Percentiles rank a stretch among this genome's conserved stretches.
Conservation (phyloP, 1,284 basidiomycete species). For the Ceratobasidium sp. region DNA sequence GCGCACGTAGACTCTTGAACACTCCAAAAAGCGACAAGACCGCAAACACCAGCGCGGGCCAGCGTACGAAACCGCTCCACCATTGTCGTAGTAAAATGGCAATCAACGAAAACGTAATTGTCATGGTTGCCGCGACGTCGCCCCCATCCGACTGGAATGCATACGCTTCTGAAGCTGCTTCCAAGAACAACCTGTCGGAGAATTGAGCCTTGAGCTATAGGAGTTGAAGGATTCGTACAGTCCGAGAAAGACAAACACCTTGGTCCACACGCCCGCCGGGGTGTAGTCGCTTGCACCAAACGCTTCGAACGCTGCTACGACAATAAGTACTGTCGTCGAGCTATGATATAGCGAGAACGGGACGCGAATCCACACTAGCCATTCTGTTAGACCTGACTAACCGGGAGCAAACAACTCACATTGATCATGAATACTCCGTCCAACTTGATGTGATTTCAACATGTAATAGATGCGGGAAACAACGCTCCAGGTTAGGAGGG, state of each 20-base stretch:
- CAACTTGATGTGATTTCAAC: too few relatives aligned
- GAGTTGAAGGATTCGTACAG: constrained; percentile 60
- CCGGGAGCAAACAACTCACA: too few relatives aligned
- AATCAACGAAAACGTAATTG: constrained; percentile 82
- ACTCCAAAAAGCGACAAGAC: constrained; percentile 86
- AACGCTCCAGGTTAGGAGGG: constrained; percentile 81
- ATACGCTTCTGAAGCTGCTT: constrained; percentile 88
- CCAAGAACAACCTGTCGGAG: constrained; percentile 81
- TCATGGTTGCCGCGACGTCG: constrained; percentile 86
- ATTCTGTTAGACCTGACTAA: too few relatives aligned
- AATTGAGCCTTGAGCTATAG: too few relatives aligned
- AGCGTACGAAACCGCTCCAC: constrained; percentile 75
- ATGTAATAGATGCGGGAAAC: too few relatives aligned
- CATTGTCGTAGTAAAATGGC: constrained; percentile 71
- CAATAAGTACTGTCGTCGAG: constrained; percentile 89
- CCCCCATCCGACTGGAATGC: constrained; percentile 88
- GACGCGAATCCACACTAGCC: constrained; percentile 70
- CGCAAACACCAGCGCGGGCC: constrained; percentile 85
- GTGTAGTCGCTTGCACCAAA: constrained; percentile 79
- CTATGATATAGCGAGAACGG: constrained; percentile 95
- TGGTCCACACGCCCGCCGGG: constrained; percentile 84
- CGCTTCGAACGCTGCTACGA: constrained; percentile 88
- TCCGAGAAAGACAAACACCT: constrained; percentile 90
- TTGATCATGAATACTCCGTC: constrained; percentile 72
- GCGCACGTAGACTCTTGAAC: constrained; percentile 68